Evolutionary conservation across 257 asterid genomes (phyloP).

Genomic region (Lithospermum erythrorhizon): DNA sequence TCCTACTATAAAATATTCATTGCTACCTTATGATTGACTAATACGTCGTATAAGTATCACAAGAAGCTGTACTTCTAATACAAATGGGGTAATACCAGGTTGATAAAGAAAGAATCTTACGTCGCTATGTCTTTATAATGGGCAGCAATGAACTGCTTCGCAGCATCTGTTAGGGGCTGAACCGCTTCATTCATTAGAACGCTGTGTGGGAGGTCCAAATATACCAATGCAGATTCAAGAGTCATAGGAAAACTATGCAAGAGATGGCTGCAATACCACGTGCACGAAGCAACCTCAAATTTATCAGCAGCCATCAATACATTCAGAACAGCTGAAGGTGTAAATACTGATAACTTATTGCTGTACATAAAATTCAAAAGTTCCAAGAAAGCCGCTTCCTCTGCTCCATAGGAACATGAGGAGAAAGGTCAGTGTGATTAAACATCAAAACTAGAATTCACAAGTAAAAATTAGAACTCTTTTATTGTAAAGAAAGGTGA

Average conservation of each 20-base stretch:
- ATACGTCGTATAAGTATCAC: no score
- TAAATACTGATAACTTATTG: conserved; percentile 47
- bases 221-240: conserved; percentile 77
- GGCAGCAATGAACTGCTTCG: conserved; percentile 63
- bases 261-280: conserved; percentile 79
- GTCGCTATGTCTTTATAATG: conserved; percentile 74
- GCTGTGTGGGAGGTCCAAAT: conserved; percentile 83
- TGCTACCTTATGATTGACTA: no score
- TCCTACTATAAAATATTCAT: no score
- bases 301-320: conserved; percentile 95
- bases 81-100: neutral
- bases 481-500: no score
- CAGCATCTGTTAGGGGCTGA: conserved; percentile 82
- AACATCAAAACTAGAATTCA: neutral
- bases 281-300: conserved; percentile 93
- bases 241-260: conserved; percentile 75
- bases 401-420: conserved; percentile 40
- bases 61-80: neutral
- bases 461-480: no score
- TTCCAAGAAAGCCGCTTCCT: conserved; percentile 95
- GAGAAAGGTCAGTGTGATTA: neutral
- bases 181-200: conserved; percentile 83
- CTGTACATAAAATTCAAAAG: conserved; percentile 91
- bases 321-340: conserved; percentile 74
- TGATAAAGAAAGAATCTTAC: conserved; percentile 26